phyloP scores from a whole-genome alignment of 805 yeast species.

The Barnettozyma pratensis region DNA sequence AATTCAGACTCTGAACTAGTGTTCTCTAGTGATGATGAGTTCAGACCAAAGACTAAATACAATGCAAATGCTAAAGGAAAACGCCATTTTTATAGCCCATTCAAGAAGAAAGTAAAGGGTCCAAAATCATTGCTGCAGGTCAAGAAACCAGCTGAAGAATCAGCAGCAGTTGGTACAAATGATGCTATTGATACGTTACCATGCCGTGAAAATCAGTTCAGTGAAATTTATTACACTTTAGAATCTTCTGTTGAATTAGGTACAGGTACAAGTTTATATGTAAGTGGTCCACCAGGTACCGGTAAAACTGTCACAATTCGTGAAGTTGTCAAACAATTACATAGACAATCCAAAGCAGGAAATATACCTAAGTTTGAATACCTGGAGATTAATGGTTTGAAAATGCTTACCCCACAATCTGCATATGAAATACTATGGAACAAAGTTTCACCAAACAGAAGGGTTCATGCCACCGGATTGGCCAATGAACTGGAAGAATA shows the following conservation, averaged over 20 bases:
- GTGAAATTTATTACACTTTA: conserved; percentile 58
- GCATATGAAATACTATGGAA: conserved; percentile 85
- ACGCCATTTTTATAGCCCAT: conserved; percentile 8
- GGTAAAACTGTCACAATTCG: conserved; percentile 94
- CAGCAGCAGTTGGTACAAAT: conserved; percentile 32
- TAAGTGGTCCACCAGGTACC: conserved; percentile 97
- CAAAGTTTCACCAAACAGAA: conserved; percentile 50
- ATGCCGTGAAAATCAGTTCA: conserved; percentile 81
- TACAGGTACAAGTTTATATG: conserved; percentile 79
- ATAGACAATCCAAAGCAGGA: conserved; percentile 32
- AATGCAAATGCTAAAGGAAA: conserved; percentile 23
- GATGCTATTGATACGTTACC: conserved; percentile 44
- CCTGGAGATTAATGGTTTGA: conserved; percentile 88
- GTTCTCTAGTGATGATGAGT: conserved; percentile 13
- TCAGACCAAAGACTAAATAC: conserved; percentile 25
- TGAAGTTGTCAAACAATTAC: conserved; percentile 73
- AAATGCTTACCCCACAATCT: conserved; percentile 68
- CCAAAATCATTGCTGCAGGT: conserved; percentile 14
- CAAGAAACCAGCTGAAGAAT: conserved; percentile 20
- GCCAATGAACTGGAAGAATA: conserved; percentile 54
- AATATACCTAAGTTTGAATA: conserved; percentile 54
- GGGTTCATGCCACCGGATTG: conserved; percentile 54
- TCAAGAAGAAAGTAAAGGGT: conserved; percentile 19
- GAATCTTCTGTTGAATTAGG: conserved; percentile 66
- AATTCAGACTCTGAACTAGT: conserved; percentile 7